Conservation (phyloP, 108 stramenopile genomes). For the Conticribra weissflogii region DNA sequence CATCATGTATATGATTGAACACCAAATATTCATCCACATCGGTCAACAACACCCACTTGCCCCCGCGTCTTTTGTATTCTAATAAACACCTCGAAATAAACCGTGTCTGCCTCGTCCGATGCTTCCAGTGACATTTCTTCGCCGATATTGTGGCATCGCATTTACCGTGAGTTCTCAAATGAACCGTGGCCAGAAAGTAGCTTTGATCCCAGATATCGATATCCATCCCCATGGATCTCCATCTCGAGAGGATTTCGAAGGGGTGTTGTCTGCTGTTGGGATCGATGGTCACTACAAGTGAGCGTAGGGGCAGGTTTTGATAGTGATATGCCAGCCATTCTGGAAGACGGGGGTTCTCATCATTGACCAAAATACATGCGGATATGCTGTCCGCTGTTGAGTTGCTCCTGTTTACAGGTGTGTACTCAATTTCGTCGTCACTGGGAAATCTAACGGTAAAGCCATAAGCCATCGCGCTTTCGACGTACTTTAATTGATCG, state of each 20-base stretch:
- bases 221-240: conserved; percentile 28
- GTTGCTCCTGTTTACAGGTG: too few relatives aligned
- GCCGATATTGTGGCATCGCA: too few relatives aligned
- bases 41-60: conserved; percentile 58
- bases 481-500: too few relatives aligned
- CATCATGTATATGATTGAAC: conserved; percentile 35
- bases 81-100: conserved; percentile 29
- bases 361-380: conserved; percentile 69
- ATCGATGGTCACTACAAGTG: conserved; percentile 70
- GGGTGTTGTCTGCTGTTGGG: conserved; percentile 46
- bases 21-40: conserved; percentile 77
- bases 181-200: too few relatives aligned
- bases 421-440: too few relatives aligned
- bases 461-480: too few relatives aligned
- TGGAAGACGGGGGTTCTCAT: conserved; percentile 54
- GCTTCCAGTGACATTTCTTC: conserved; percentile 1
- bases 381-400: conserved; percentile 44
- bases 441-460: too few relatives aligned
- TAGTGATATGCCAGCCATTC: conserved; percentile 84
- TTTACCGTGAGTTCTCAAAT: too few relatives aligned
- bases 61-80: conserved; percentile 22
- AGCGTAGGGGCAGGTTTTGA: conserved; percentile 63
- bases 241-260: conserved; percentile 37
- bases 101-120: conserved; percentile 15
- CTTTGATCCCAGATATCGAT: too few relatives aligned